These are phyloP conservation scores for Biancaea sappan DNA, from an alignment of 306 rosid genomes.

Conservation along the genomic window DNA sequence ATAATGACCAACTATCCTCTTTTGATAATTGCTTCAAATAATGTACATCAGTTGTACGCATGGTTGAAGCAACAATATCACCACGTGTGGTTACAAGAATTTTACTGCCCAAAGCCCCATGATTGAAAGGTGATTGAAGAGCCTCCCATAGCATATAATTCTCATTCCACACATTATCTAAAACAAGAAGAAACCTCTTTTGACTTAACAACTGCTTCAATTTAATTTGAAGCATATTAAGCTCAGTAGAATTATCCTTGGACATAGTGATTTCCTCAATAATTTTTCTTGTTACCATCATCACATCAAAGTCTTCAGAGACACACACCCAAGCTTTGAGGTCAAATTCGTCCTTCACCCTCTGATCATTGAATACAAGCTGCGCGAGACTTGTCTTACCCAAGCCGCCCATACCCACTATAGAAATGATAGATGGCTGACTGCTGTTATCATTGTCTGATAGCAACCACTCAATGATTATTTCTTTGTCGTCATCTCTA, in stretches of 20 bases:
- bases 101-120: slow-evolving; percentile 31
- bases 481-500: slow-evolving; percentile 21
- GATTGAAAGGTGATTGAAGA: slow-evolving; percentile 4
- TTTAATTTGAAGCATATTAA: slow-evolving; percentile 3
- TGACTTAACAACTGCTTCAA: not conserved
- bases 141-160: slow-evolving; percentile 16
- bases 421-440: not conserved
- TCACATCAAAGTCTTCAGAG: slow-evolving; percentile 12
- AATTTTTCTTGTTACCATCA: not conserved
- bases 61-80: slow-evolving; percentile 17
- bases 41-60: not conserved
- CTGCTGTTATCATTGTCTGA: not conserved
- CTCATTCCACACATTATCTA: slow-evolving; percentile 44
- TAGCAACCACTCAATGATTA: not conserved
- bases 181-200: slow-evolving; percentile 24
- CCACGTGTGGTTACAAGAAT: slow-evolving; percentile 40
- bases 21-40: not conserved
- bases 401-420: slow-evolving; percentile 28
- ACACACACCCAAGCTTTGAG: slow-evolving; percentile 22
- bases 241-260: not conserved
- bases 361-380: slow-evolving; percentile 12
- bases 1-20: slow-evolving; percentile 32
- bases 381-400: slow-evolving; percentile 22
- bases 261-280: slow-evolving; percentile 6
- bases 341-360: not conserved